Evolutionary conservation across 805 yeast genomes (phyloP).

Genomic region (Torulaspora delbrueckii): DNA sequence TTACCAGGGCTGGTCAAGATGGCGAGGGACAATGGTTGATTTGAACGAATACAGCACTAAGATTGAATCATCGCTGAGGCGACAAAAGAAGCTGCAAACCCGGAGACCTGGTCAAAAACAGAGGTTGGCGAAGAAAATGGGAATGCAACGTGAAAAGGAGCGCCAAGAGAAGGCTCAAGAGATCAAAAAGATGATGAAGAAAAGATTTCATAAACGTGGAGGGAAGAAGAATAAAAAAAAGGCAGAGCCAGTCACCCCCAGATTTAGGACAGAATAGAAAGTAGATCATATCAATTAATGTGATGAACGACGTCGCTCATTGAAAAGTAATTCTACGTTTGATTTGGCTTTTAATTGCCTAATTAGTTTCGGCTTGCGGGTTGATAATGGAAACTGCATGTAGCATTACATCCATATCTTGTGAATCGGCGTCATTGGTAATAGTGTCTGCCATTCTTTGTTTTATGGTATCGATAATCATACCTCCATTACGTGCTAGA

Average conservation of each 20-base stretch:
- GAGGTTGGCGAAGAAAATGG: constrained; percentile 28
- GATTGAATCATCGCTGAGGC: constrained; percentile 12
- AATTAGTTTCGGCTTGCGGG: background rate
- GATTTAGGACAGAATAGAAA: constrained; percentile 16
- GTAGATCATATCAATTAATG: no score
- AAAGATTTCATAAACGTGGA: constrained; percentile 36
- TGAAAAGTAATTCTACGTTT: background rate
- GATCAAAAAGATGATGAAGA: constrained; percentile 29
- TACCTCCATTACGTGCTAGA: constrained; percentile 19
- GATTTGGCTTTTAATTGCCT: no score
- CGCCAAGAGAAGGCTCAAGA: constrained; percentile 24
- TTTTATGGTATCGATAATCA: constrained; percentile 21
- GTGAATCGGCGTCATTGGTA: constrained; percentile 13
- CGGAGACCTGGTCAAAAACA: constrained; percentile 35
- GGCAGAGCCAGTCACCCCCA: constrained; percentile 17
- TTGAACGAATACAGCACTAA: constrained; percentile 17
- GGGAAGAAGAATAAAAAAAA: constrained; percentile 35
- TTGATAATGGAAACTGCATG: constrained; percentile 19
- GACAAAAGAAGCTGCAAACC: constrained; percentile 16
- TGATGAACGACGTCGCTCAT: background rate
- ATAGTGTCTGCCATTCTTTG: constrained; percentile 15
- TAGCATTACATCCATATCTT: constrained; percentile 21
- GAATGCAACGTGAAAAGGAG: constrained; percentile 19
- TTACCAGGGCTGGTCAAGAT: constrained; percentile 12
- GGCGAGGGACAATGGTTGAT: constrained; percentile 17